Evolutionary conservation across 208 protist genomes (phyloP).

Genomic region (Tritrichomonas foetus): DNA sequence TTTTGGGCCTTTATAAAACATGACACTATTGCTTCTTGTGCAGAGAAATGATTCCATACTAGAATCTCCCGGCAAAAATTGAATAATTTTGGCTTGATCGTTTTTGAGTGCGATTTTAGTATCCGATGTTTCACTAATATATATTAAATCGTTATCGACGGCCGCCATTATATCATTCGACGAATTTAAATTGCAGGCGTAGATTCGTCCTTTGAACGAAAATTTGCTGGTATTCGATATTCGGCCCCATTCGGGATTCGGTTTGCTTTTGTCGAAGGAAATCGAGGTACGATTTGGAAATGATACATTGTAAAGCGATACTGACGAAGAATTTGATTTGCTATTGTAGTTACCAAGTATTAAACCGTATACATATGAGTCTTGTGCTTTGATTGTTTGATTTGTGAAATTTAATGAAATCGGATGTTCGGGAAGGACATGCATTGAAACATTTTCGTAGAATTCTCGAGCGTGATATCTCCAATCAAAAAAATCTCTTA

Average conservation of each 20-base stretch:
- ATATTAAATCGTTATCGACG: neutral
- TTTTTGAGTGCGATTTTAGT: neutral
- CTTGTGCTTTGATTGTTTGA: neutral
- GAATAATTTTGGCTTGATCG: neutral
- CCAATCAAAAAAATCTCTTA: conserved; percentile 27
- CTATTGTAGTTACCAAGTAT: neutral
- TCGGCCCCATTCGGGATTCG: neutral
- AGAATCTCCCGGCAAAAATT: neutral
- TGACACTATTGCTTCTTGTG: too few relatives aligned
- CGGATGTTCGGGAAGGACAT: neutral
- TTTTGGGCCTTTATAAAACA: too few relatives aligned
- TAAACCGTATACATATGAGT: neutral
- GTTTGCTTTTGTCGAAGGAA: neutral
- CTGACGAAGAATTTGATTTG: neutral
- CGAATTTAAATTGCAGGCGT: neutral
- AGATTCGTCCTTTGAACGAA: neutral
- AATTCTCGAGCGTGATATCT: neutral
- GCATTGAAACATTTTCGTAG: neutral
- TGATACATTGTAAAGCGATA: neutral
- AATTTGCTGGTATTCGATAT: neutral
- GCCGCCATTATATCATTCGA: neutral
- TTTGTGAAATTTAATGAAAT: neutral
- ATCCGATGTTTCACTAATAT: neutral
- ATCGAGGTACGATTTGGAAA: neutral
- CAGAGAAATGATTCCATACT: too few relatives aligned